phyloP scores from a whole-genome alignment of 169 alveolate genomes.

The Plasmodium yoelii region DNA sequence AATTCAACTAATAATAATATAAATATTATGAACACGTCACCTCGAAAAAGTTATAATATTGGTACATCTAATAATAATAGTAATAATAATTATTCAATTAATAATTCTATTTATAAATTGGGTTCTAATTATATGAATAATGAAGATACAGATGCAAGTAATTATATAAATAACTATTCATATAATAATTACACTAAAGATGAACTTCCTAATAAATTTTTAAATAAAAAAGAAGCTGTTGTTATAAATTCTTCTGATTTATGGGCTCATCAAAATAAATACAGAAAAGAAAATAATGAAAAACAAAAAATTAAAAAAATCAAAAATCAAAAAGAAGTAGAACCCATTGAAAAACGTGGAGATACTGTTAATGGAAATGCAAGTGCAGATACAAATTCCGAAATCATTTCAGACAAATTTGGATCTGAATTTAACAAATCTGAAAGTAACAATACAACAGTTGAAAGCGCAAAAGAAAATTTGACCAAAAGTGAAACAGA shows the following conservation, averaged over 20 bases:
- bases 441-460: not conserved
- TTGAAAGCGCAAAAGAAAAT: not conserved
- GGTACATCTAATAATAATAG: no score
- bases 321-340: constrained; percentile 44
- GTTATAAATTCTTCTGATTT: constrained; percentile 82
- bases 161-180: constrained; percentile 11
- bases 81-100: no score
- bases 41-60: no score
- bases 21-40: no score
- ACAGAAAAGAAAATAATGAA: constrained; percentile 67
- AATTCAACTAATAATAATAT: no score
- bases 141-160: not conserved
- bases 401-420: no score
- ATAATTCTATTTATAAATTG: no score
- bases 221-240: constrained; percentile 76
- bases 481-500: not conserved
- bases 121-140: no score
- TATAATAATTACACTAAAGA: constrained; percentile 48
- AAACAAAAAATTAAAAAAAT: constrained; percentile 54
- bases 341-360: not conserved
- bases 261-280: constrained; percentile 83
- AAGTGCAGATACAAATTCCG: not conserved
- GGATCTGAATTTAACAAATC: no score
- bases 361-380: not conserved
- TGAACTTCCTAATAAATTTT: constrained; percentile 28